Conservation (phyloP, 495 filamentous ascomycete species). For the Neurospora sp. region DNA sequence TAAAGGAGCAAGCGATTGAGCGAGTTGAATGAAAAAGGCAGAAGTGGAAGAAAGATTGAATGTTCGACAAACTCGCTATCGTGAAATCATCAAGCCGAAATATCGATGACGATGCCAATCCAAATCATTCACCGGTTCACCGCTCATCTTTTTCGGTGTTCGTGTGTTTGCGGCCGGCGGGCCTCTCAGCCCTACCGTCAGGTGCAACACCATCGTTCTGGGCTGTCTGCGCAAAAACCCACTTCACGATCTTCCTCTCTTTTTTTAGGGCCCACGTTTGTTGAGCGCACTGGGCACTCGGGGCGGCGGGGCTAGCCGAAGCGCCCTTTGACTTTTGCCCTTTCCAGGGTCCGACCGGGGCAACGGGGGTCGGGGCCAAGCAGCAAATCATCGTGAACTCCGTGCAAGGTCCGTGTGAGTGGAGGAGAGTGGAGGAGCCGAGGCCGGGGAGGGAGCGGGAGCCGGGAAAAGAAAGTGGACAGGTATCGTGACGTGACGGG, state of each 20-base stretch:
- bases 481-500: not conserved
- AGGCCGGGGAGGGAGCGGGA: too few relatives aligned
- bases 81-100: not conserved
- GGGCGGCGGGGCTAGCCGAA: not conserved
- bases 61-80: not conserved
- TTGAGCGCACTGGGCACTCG: not conserved
- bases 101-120: not conserved
- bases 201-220: not conserved
- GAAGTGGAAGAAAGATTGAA: too few relatives aligned
- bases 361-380: too few relatives aligned
- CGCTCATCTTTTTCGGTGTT: not conserved
- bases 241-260: not conserved
- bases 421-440: not conserved
- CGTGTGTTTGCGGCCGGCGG: not conserved
- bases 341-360: not conserved
- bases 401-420: not conserved
- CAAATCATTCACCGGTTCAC: not conserved
- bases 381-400: not conserved
- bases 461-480: not conserved
- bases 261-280: not conserved
- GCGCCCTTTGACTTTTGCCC: too few relatives aligned
- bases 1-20: not conserved
- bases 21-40: too few relatives aligned
- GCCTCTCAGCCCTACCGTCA: not conserved
- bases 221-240: not conserved